phyloP scores from a whole-genome alignment of 306 rosid genomes.

The Morella rubra region DNA sequence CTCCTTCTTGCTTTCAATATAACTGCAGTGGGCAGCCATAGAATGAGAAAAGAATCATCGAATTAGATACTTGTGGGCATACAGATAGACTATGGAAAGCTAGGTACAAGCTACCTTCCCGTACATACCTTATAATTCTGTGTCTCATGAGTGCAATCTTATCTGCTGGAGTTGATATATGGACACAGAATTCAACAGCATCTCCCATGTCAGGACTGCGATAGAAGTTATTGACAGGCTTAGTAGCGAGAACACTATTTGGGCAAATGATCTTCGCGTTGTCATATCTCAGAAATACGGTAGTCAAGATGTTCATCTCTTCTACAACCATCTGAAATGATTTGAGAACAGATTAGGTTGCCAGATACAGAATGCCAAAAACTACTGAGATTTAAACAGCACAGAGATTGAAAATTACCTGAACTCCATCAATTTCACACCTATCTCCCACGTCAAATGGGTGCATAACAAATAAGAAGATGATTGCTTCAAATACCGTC shows the following conservation, averaged over 20 bases:
- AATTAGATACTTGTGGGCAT: neutral
- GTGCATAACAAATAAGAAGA: conserved; percentile 87
- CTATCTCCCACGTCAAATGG: conserved; percentile 97
- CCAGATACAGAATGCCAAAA: neutral
- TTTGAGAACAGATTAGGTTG: conserved; percentile 27
- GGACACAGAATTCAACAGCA: conserved; percentile 66
- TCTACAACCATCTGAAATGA: conserved; percentile 87
- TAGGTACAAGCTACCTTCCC: neutral
- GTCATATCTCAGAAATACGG: conserved; percentile 76
- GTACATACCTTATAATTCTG: conserved; percentile 58
- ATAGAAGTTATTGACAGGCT: conserved; percentile 69
- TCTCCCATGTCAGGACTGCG: conserved; percentile 97
- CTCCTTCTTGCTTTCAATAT: conserved; percentile 73
- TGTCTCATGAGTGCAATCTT: conserved; percentile 57
- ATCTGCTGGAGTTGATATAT: conserved; percentile 75
- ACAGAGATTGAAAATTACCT: conserved; percentile 48
- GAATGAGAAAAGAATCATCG: neutral
- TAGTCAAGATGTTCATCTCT: conserved; percentile 96
- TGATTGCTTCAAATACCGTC: conserved; percentile 77
- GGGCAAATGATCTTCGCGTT: conserved; percentile 61
- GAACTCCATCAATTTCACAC: conserved; percentile 78
- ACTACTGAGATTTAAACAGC: neutral
- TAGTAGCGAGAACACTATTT: conserved; percentile 69
- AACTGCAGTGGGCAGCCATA: conserved; percentile 51
- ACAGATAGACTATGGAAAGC: neutral